Percentiles rank a stretch among this genome's conserved stretches.
Evolutionary conservation across 345 rosid genomes (phyloP).

Genomic region (Salix brachista): DNA sequence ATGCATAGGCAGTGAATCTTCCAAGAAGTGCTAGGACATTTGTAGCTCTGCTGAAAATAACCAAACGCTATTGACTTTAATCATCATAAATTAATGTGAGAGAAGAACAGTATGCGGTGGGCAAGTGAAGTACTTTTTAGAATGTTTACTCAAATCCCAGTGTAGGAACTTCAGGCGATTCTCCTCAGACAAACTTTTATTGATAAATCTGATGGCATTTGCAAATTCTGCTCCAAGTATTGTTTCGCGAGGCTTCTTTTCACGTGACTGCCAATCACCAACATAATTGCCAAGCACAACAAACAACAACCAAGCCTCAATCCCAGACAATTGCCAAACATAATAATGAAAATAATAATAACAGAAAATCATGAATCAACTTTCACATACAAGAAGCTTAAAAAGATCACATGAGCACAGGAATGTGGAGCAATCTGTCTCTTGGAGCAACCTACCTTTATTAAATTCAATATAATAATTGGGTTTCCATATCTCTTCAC

Average conservation of each 20-base stretch:
- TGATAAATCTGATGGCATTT: constrained; percentile 64
- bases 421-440: neutral
- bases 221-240: constrained; percentile 81
- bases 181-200: constrained; percentile 56
- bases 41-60: constrained; percentile 52
- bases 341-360: constrained; percentile 9
- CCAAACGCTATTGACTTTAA: constrained; percentile 6
- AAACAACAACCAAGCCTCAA: neutral
- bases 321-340: neutral
- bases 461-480: constrained; percentile 73
- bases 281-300: constrained; percentile 1
- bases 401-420: neutral
- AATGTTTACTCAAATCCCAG: constrained; percentile 80
- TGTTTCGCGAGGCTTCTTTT: constrained; percentile 87
- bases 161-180: constrained; percentile 72
- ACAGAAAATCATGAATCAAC: constrained; percentile 1
- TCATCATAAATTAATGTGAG: neutral
- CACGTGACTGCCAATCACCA: constrained; percentile 52
- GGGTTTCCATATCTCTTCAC: constrained; percentile 89
- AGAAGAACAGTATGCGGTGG: neutral
- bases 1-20: constrained; percentile 59
- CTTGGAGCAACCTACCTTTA: constrained; percentile 55
- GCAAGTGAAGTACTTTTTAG: constrained; percentile 51
- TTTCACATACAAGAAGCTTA: constrained; percentile 9
- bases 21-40: constrained; percentile 65